Conservation (phyloP, 495 filamentous ascomycete genomes). For the Trichoderma parareesei region DNA sequence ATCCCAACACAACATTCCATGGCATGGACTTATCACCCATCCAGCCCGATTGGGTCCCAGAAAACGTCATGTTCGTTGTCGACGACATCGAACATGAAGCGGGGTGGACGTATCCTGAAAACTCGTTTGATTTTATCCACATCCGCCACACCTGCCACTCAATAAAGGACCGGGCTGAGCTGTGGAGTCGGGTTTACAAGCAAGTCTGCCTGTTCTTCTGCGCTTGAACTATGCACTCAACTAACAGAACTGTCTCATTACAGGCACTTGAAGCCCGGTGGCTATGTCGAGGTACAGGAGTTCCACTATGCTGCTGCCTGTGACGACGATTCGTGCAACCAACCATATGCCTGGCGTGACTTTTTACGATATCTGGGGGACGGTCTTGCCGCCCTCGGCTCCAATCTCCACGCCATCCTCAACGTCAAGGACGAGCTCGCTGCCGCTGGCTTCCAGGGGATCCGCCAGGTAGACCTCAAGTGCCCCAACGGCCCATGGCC, state of each 20-base stretch:
- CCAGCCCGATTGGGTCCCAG: slow-evolving; percentile 30
- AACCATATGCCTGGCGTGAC: slow-evolving; percentile 31
- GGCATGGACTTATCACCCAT: slow-evolving; percentile 29
- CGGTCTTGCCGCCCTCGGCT: slow-evolving; percentile 22
- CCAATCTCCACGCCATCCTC: slow-evolving; percentile 21
- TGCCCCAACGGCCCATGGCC: slow-evolving; percentile 29
- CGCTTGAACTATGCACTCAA: not conserved
- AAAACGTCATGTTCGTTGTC: slow-evolving; percentile 29
- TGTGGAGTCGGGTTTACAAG: slow-evolving; percentile 29
- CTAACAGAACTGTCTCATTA: not conserved
- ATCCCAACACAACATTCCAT: slow-evolving; percentile 23
- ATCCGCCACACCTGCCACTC: slow-evolving; percentile 30
- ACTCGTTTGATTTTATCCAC: slow-evolving; percentile 35
- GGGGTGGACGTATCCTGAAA: slow-evolving; percentile 38
- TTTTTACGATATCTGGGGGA: slow-evolving; percentile 23
- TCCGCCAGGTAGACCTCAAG: slow-evolving; percentile 21
- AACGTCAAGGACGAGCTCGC: slow-evolving; percentile 17
- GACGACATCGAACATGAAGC: slow-evolving; percentile 32
- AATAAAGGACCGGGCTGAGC: slow-evolving; percentile 33
- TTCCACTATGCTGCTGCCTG: slow-evolving; percentile 28
- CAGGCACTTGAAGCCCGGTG: slow-evolving; percentile 42
- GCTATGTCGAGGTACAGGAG: slow-evolving; percentile 48
- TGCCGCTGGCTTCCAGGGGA: slow-evolving; percentile 25
- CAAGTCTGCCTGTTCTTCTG: slow-evolving; percentile 15
- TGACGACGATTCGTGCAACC: slow-evolving; percentile 34